Base-by-base conservation (phyloP, 164 flowering plant species). In the Magnolia changhungtana region DNA sequence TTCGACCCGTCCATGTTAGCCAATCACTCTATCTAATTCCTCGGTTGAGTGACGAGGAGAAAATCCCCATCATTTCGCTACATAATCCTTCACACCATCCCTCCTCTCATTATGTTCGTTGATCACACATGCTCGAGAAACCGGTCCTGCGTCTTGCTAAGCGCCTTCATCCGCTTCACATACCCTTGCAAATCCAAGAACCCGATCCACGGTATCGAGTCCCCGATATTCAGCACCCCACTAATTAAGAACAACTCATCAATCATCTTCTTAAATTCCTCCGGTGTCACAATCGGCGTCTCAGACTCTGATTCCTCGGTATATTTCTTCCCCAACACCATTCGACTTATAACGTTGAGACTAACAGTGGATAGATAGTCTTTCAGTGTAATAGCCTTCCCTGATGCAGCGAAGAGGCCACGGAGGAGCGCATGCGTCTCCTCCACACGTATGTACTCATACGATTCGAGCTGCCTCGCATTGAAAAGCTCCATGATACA, bases 1-100 rank as follows among this genome's bases (percentile, higher is more conserved):
- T 64, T 85, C 81, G 4, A 89, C 92, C 92, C 91, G 86, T 67
- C 90, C 80, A 8, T 88, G 87, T 72, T 65, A 80, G 8, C 97
- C 98, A 0, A 91, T 83, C 14, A 90, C 91, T n/a, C 85, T 75
- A 63, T 92, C 96, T 0, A 94, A 89, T 72, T 94, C 98, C n/a
- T n/a, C n/a, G n/a, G n/a, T n/a, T n/a, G n/a, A n/a, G n/a, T n/a
- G n/a, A n/a, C n/a, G n/a, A n/a, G n/a, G n/a, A n/a, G n/a, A n/a
- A n/a, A n/a, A n/a, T n/a, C n/a, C n/a, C n/a, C n/a, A n/a, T n/a
- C n/a, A n/a, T n/a, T n/a, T 80, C 0, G 90, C 86, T 7, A 72
- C 84, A 45, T 70, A 84, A 69, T 80, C 82, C 73, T 78, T 20
- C n/a, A 49, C 80, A 20, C 74, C 81, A 14, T 24, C 72, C 52